Evolutionary conservation across 179 eudicot genomes (phyloP).

Genomic region (Beta lomatogona): DNA sequence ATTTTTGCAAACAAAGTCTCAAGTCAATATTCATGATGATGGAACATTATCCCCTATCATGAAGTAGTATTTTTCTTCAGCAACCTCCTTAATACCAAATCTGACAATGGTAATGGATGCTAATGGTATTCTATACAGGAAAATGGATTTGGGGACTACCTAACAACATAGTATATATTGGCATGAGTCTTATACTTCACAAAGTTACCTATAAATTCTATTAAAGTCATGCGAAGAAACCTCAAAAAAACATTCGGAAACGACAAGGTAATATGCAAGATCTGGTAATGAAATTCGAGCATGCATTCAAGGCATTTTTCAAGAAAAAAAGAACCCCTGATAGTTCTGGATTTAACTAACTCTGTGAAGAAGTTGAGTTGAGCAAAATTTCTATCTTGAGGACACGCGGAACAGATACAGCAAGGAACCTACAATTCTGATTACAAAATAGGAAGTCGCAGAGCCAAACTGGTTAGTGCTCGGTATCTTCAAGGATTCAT

Average conservation of each 20-base stretch:
- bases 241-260: not conserved
- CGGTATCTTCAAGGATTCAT: not conserved
- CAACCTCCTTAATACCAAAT: no score
- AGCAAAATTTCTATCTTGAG: not conserved
- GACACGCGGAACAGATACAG: not conserved
- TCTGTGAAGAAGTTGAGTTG: not conserved
- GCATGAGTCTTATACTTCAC: no score
- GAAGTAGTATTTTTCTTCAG: no score
- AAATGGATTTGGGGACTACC: no score
- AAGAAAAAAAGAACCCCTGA: not conserved
- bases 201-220: no score
- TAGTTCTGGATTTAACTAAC: not conserved
- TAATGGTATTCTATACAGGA: no score
- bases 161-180: no score
- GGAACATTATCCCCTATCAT: no score
- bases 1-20: no score
- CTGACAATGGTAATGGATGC: no score
- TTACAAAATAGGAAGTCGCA: not conserved
- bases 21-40: no score
- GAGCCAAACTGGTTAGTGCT: not conserved
- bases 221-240: no score
- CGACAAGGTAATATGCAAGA: not conserved
- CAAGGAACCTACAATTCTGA: not conserved
- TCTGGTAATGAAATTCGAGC: not conserved
- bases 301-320: not conserved